phyloP scores from a whole-genome alignment of 129 eudicot species.

The Chrysanthemum seticuspe region DNA sequence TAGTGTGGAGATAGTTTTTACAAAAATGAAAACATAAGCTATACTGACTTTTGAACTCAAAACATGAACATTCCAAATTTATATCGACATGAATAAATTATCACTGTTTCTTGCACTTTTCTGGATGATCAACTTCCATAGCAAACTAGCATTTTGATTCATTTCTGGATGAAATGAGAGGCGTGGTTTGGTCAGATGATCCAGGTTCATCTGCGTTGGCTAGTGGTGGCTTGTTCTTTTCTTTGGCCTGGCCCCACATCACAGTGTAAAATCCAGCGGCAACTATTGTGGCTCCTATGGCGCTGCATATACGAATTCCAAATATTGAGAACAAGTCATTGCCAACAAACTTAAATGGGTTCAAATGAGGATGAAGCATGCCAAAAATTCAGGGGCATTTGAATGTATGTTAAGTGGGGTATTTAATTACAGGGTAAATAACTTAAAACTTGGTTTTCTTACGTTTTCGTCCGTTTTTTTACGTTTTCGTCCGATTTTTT shows the following conservation, averaged over 20 bases:
- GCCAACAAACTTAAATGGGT: slow-evolving; percentile 6
- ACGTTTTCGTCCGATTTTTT: too few species aligned
- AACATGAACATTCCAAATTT: neutral
- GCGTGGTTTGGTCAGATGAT: slow-evolving; percentile 2
- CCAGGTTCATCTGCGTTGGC: slow-evolving; percentile 18
- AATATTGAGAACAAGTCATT: slow-evolving; percentile 4
- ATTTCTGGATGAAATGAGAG: slow-evolving; percentile 15
- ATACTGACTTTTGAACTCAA: neutral
- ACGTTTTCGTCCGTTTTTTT: too few species aligned
- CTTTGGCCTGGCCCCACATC: slow-evolving; percentile 29
- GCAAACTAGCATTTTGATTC: slow-evolving; percentile 16
- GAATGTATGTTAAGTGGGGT: neutral
- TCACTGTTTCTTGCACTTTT: neutral
- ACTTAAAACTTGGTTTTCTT: too few species aligned
- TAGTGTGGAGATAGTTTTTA: too few species aligned
- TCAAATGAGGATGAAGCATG: neutral
- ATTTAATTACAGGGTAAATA: too few species aligned
- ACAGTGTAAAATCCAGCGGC: slow-evolving; percentile 20
- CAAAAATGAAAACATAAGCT: neutral
- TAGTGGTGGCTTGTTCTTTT: slow-evolving; percentile 5
- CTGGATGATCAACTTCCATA: neutral
- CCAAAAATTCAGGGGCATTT: neutral
- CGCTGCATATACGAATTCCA: slow-evolving; percentile 16
- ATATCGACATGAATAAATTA: neutral
- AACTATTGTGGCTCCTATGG: slow-evolving; percentile 26